Evolutionary conservation across 2,329 filamentous ascomycete genomes (phyloP).

Genomic region (Trichoderma koningii): DNA sequence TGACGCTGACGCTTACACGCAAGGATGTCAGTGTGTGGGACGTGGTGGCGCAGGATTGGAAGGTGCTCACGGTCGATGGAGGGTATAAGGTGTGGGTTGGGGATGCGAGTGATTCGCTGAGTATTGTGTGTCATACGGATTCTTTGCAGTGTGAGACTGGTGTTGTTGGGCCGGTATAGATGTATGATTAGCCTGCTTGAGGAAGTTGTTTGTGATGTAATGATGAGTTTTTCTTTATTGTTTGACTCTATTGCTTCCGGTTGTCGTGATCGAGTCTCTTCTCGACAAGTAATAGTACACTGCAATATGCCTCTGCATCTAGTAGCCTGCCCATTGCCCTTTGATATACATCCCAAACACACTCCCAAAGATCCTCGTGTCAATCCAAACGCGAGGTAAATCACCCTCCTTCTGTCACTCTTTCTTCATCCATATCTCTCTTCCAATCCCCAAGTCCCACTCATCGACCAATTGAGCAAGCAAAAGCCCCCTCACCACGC

Average conservation of each 20-base stretch:
- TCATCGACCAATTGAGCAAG: not conserved
- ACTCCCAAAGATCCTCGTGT: not conserved
- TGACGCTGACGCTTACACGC: slow-evolving; percentile 63
- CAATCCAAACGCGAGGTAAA: not conserved
- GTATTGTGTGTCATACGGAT: slow-evolving; percentile 37
- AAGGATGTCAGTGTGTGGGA: slow-evolving; percentile 77
- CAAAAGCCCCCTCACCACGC: slow-evolving; percentile 32
- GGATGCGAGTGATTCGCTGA: slow-evolving; percentile 42
- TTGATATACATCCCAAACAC: not conserved
- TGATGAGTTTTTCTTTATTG: not conserved
- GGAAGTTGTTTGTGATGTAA: not conserved
- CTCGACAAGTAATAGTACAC: slow-evolving; percentile 21
- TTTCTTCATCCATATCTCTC: not conserved
- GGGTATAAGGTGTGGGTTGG: slow-evolving; percentile 46
- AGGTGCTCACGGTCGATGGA: slow-evolving; percentile 45
- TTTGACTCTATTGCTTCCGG: not conserved
- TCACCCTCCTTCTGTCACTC: not conserved
- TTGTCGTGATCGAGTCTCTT: not conserved
- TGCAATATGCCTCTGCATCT: slow-evolving; percentile 13
- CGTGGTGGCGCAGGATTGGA: slow-evolving; percentile 67
- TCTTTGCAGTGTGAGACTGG: slow-evolving; percentile 36
- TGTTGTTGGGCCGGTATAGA: slow-evolving; percentile 30
- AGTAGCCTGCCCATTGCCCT: slow-evolving; percentile 11
- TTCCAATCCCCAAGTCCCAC: not conserved
- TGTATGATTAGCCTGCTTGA: not conserved